These are phyloP conservation scores for Candida golubevii DNA, from an alignment of 805 yeast genomes.

Conservation along the genomic window DNA sequence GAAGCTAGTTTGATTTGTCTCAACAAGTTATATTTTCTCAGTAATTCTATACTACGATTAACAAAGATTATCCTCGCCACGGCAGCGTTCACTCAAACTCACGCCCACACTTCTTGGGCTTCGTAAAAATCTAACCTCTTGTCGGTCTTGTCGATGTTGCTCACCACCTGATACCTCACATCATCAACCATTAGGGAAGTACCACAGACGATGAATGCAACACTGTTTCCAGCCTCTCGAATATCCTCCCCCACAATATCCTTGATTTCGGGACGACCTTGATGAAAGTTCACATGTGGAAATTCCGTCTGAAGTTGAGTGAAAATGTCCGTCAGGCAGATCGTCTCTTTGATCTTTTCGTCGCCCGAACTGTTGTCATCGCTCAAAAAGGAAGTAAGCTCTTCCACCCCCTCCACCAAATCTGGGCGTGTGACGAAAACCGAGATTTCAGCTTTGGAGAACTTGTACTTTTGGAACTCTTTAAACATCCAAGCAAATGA, in stretches of 20 bases:
- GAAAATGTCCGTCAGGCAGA: slow-evolving; percentile 3
- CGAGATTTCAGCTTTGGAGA: slow-evolving; percentile 32
- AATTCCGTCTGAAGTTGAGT: slow-evolving; percentile 20
- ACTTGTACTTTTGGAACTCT: slow-evolving; percentile 32
- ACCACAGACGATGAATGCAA: slow-evolving; percentile 59
- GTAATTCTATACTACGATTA: too few relatives aligned
- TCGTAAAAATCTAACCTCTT: slow-evolving; percentile 67
- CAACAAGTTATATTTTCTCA: too few relatives aligned
- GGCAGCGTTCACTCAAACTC: not conserved
- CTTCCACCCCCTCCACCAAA: slow-evolving; percentile 10
- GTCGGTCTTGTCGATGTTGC: slow-evolving; percentile 31
- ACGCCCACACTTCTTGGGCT: slow-evolving; percentile 65
- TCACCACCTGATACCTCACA: slow-evolving; percentile 45
- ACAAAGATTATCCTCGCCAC: too few relatives aligned
- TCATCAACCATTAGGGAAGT: slow-evolving; percentile 56
- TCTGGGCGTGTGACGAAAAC: slow-evolving; percentile 27
- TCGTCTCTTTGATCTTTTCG: slow-evolving; percentile 1
- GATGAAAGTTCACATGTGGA: slow-evolving; percentile 37
- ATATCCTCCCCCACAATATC: slow-evolving; percentile 35
- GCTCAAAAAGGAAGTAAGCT: slow-evolving; percentile 4
- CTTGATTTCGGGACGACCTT: slow-evolving; percentile 40
- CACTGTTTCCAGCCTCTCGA: slow-evolving; percentile 30
- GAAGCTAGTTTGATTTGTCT: too few relatives aligned
- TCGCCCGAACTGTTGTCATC: slow-evolving; percentile 1
- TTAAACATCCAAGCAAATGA: slow-evolving; percentile 37